Evolutionary conservation across 1,284 basidiomycete genomes (phyloP), one percentile per base, ranked within the genome.

Genomic region (Filobasidium uniguttulatum): DNA sequence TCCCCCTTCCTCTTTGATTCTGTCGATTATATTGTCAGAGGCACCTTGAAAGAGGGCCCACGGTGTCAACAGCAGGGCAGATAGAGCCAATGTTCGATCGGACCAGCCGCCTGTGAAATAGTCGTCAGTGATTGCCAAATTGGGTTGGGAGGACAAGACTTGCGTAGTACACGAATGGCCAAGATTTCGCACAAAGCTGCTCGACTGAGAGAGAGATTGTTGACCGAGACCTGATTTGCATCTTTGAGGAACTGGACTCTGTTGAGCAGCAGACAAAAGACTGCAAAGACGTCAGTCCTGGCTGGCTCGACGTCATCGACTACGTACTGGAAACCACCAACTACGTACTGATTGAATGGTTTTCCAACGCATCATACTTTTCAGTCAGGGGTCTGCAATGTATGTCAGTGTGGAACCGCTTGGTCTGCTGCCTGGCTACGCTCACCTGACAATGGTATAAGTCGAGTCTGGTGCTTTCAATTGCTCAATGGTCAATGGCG

Each of bases 191-290:
- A 94, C 29, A 93, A 75, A 22, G 75, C 71, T 0, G 87, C 85
- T 38, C 89, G 77, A 3, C 85, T 79, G 5, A 73, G 69, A 4
- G 84, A 90, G 28, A 96, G 69, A 0, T 82, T 75, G 3, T 67
- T 65, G 46, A 72, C 68, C 7, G 66, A 68, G 5, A 70, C 74
- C 67, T 52, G 81, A 76, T 25, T 75, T 69, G 61, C 84, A 68
- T 68, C 81, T 75, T 57, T 80, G 71, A 80, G 66, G 66, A 94
- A 94, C 66, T 91, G 80, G 10, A 90, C 79, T 40, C 85, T 80
- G 66, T 89, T 93, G 49, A 96, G 72, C 9, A 96, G 78, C 52
- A 91, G 77, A 60, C 86, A 89, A 66, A 94, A 94, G 5, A 89
- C 82, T 71, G 48, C 17, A 23, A 3, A 38, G 45, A 23, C 45